These are phyloP conservation scores for Globisporangium cederbergense DNA, from an alignment of 352 stramenopile genomes.

Conservation along the genomic window DNA sequence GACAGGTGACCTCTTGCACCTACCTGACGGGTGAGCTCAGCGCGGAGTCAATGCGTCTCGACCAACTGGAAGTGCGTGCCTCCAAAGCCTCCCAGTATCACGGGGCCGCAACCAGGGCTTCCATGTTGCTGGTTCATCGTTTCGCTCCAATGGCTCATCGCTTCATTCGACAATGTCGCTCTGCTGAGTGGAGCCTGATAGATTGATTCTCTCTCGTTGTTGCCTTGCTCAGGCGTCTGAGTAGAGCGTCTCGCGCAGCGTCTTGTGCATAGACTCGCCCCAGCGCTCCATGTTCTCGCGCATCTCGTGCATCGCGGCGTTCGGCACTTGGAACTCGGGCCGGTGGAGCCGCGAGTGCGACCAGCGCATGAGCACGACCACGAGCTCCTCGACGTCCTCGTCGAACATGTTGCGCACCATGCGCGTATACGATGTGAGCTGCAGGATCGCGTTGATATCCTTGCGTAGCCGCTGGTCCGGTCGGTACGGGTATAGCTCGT, in stretches of 20 bases:
- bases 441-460: conserved; percentile 33
- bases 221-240: conserved; percentile 2
- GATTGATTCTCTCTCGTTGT: too few relatives aligned
- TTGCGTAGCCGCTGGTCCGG: conserved; percentile 35
- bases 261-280: conserved; percentile 40
- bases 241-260: conserved; percentile 29
- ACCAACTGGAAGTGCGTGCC: too few relatives aligned
- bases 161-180: too few relatives aligned
- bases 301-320: conserved; percentile 30
- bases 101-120: too few relatives aligned
- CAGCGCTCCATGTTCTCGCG: conserved; percentile 38
- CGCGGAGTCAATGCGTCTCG: too few relatives aligned
- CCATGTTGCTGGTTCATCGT: too few relatives aligned
- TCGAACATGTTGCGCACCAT: conserved; percentile 17
- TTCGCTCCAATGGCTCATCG: too few relatives aligned
- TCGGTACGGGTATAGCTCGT: conserved; percentile 44
- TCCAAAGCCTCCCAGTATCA: too few relatives aligned
- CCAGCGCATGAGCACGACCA: conserved; percentile 44
- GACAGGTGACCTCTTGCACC: too few relatives aligned
- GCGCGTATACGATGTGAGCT: conserved; percentile 19
- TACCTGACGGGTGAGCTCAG: too few relatives aligned
- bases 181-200: too few relatives aligned
- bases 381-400: conserved; percentile 21
- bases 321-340: conserved; percentile 25
- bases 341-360: conserved; percentile 28